phyloP scores from a whole-genome alignment of 768 basidiomycete species.

The Tulasnella calospora region DNA sequence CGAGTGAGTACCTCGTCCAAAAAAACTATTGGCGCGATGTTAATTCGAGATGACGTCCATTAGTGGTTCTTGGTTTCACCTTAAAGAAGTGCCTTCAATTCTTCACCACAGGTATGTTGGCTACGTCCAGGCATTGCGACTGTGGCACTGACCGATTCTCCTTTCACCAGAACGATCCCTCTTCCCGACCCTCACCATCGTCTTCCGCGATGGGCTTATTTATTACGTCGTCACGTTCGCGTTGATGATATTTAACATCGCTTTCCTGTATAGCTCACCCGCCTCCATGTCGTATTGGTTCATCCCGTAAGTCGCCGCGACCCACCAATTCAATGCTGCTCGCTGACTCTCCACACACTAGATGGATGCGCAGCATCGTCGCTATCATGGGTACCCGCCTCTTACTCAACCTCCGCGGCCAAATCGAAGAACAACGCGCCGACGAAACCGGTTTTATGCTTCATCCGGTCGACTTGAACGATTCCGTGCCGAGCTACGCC shows the following conservation, averaged over 20 bases:
- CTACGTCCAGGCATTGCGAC: no score
- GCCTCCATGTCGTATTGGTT: slow-evolving; percentile 3
- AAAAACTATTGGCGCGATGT: not conserved
- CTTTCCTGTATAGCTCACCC: not conserved
- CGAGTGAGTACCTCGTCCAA: not conserved
- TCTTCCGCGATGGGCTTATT: slow-evolving; percentile 4
- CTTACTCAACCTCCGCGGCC: slow-evolving; percentile 12
- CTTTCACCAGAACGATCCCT: not conserved
- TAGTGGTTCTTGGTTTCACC: not conserved
- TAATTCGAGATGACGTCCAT: not conserved
- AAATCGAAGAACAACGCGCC: not conserved
- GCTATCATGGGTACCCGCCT: slow-evolving; percentile 13
- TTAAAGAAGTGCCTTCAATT: not conserved
- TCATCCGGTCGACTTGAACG: not conserved
- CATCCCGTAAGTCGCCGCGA: not conserved
- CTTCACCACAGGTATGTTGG: not conserved
- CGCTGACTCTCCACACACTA: not conserved
- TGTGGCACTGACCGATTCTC: not conserved
- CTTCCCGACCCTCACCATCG: not conserved
- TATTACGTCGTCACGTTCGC: not conserved
- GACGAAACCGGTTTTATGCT: not conserved
- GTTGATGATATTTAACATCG: slow-evolving; percentile 8
- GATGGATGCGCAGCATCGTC: not conserved
- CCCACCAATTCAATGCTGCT: not conserved
- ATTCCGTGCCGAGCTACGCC: not conserved